Conservation (phyloP, 2,329 filamentous ascomycete genomes). For the Metarhizium robertsii region DNA sequence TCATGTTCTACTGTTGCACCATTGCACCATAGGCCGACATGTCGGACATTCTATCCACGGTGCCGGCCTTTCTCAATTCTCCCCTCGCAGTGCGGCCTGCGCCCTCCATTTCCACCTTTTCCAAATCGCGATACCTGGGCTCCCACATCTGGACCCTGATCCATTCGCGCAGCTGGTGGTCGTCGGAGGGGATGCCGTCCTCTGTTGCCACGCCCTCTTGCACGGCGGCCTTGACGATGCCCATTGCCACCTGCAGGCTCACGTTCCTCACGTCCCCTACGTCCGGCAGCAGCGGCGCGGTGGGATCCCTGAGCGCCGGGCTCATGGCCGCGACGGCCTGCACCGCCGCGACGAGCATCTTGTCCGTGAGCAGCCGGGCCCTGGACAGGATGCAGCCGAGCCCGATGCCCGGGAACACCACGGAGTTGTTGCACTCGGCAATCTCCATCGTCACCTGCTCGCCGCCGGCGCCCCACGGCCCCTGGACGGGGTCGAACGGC, state of each 20-base stretch:
- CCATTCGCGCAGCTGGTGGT: conserved; percentile 57
- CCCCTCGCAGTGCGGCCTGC: conserved; percentile 48
- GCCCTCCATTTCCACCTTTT: conserved; percentile 39
- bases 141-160: conserved; percentile 75
- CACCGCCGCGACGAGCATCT: conserved; percentile 74
- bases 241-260: conserved; percentile 66
- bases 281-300: conserved; percentile 63
- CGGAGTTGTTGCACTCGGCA: conserved; percentile 84
- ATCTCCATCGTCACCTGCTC: conserved; percentile 35
- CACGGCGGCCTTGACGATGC: conserved; percentile 63
- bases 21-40: not conserved
- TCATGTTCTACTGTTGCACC: too few relatives aligned
- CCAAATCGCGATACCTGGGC: conserved; percentile 56
- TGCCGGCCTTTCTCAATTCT: conserved; percentile 21
- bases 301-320: conserved; percentile 56
- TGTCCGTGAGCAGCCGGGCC: conserved; percentile 57
- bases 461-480: conserved; percentile 40
- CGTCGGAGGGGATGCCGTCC: conserved; percentile 49
- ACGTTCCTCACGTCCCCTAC: conserved; percentile 66
- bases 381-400: conserved; percentile 68
- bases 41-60: conserved; percentile 13
- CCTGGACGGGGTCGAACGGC: conserved; percentile 67
- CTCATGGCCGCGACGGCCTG: conserved; percentile 62
- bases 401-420: conserved; percentile 78
- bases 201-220: conserved; percentile 59